Evolutionary conservation across 2,329 filamentous ascomycete genomes (phyloP), one percentile per base, ranked within the genome.

Genomic region (Trichoderma koningiopsis): DNA sequence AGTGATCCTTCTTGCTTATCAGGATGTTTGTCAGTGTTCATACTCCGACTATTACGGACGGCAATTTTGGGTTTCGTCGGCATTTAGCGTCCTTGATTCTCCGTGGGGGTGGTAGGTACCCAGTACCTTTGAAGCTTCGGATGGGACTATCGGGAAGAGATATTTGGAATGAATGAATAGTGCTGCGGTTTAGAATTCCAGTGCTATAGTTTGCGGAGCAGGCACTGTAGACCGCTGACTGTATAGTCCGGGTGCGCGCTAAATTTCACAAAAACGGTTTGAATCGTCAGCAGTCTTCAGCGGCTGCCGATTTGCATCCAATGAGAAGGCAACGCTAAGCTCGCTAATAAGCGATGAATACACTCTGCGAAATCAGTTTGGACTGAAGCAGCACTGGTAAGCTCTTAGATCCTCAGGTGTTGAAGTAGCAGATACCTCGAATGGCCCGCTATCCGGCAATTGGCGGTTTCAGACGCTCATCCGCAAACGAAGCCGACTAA

Each of bases 61-160:
- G 61, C 47, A 55, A 40, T 37, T 64, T 64, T 40, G 61, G n/a
- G 43, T 31, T 29, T 29, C 37, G 33, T 64, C 61, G 61, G 61
- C 61, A 64, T 55, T 64, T 64, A 55, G 47, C 47, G 49, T 24
- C n/a, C 29, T 37, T 13, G n/a, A 31, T 27, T 52, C 43, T 53
- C 33, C 33, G 43, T n/a, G n/a, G 33, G 40, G 16, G 31, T 27
- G 27, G 16, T 16, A 16, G 27, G 49, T 66, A 66, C 14, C 13
- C 3, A 14, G 63, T 58, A 58, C 53, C n/a, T 55, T 4, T 29
- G 5, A 13, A 3, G n/a, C 4, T 16, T 43, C 31, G 31, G 40
- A 43, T 43, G 40, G 47, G 47, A 49, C 19, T 49, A 49, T 49
- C 47, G 47, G 47, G n/a, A 49, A 1, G 19, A 13, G n/a, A 49